Evolutionary conservation across 2,329 filamentous ascomycete species (phyloP).

Genomic region (Scleromitrula shiraiana): DNA sequence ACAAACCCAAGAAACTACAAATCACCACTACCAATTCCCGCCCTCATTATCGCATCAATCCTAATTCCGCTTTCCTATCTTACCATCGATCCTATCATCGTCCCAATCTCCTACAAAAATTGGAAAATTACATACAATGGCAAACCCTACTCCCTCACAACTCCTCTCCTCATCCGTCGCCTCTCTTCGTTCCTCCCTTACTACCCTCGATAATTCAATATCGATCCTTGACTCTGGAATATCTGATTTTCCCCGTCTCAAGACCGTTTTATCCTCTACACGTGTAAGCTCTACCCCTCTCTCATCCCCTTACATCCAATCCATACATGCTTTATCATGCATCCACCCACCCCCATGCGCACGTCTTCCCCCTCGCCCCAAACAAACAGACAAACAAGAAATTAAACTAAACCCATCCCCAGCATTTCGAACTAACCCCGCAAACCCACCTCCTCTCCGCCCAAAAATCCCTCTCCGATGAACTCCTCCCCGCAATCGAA

Average conservation of each 20-base stretch:
- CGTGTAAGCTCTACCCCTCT: conserved; percentile 22
- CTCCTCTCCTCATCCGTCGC: conserved; percentile 21
- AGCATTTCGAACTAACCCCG: conserved; percentile 69
- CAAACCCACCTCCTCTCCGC: conserved; percentile 56
- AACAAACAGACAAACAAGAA: neutral
- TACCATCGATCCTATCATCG: too few relatives aligned
- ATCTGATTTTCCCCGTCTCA: conserved; percentile 30
- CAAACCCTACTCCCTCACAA: conserved; percentile 9
- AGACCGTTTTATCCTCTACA: conserved; percentile 30
- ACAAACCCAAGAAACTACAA: too few relatives aligned
- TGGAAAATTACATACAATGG: neutral
- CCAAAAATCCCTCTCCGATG: conserved; percentile 56
- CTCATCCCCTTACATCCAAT: neutral
- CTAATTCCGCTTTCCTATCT: too few relatives aligned
- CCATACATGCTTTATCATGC: neutral
- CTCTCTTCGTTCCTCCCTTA: conserved; percentile 31
- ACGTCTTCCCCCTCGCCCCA: too few relatives aligned
- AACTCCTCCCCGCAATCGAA: conserved; percentile 64
- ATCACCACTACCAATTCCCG: too few relatives aligned
- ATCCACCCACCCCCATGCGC: neutral
- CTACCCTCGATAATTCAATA: conserved; percentile 33
- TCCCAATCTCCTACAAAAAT: neutral
- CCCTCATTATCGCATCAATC: too few relatives aligned
- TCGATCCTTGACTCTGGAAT: conserved; percentile 31
- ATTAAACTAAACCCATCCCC: neutral